Percentiles rank a stretch among this genome's conserved stretches.
phyloP scores from a whole-genome alignment of 2,329 filamentous ascomycete genomes.

The Immersiporthe knoxdaviesiana region DNA sequence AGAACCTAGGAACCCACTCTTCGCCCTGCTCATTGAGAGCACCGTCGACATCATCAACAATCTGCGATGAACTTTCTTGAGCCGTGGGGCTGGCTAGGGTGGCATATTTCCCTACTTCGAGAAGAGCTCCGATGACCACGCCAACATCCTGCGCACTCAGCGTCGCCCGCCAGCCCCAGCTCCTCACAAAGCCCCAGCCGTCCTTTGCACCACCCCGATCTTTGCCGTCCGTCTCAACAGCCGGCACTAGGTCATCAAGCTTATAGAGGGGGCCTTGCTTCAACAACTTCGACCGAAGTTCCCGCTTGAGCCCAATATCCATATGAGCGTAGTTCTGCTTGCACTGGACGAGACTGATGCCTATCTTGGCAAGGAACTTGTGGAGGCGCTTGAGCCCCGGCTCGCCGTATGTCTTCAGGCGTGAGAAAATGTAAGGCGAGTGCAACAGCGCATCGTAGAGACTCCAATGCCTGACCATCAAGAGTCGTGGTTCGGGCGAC shows the following conservation, averaged over 20 bases:
- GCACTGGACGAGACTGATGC: slow-evolving; percentile 89
- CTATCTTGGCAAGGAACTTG: slow-evolving; percentile 97
- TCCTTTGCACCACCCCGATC: slow-evolving; percentile 77
- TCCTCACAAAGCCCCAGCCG: slow-evolving; percentile 95
- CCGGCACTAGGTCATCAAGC: slow-evolving; percentile 88
- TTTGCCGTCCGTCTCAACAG: slow-evolving; percentile 70
- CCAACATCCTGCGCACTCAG: slow-evolving; percentile 91
- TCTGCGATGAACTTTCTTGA: slow-evolving; percentile 40
- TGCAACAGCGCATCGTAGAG: slow-evolving; percentile 98
- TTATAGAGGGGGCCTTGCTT: slow-evolving; percentile 94
- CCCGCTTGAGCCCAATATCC: slow-evolving; percentile 95
- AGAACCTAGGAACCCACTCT: slow-evolving; percentile 70
- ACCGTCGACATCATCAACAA: slow-evolving; percentile 51
- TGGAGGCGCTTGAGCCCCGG: slow-evolving; percentile 84
- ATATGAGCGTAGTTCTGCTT: slow-evolving; percentile 97
- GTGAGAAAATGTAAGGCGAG: slow-evolving; percentile 89
- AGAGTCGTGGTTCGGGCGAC: slow-evolving; percentile 90
- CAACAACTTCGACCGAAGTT: slow-evolving; percentile 79
- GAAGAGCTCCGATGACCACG: slow-evolving; percentile 87
- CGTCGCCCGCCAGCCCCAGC: slow-evolving; percentile 97
- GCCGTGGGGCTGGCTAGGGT: slow-evolving; percentile 40
- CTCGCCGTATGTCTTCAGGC: slow-evolving; percentile 94
- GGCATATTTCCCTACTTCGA: slow-evolving; percentile 79
- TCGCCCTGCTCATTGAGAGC: slow-evolving; percentile 58
- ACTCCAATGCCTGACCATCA: slow-evolving; percentile 94